Base-by-base conservation (phyloP, 768 basidiomycete genomes). In the Clitopilus passeckerianus region DNA sequence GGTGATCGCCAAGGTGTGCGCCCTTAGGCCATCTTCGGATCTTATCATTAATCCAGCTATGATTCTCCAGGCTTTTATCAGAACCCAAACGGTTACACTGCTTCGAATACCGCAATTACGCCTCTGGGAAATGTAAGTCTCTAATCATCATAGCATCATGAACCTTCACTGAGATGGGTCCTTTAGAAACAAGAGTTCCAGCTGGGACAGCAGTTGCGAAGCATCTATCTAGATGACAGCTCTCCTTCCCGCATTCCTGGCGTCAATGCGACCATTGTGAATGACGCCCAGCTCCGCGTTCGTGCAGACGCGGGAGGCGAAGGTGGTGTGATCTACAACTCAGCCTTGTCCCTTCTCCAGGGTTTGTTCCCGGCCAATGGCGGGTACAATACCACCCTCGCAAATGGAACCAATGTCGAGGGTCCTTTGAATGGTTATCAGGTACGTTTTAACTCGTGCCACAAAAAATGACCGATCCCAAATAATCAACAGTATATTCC, bases 301-400 rank as follows among this genome's bases (percentile, higher is more conserved):
- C 81, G 79, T 16, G 89, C 90, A 1, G 89, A 91, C 69, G 82
- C 80, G 24, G 86, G 86, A 6, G 87, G 83, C 16, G 89, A 91
- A 71, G 82, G 80, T 16, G 82, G 77, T 34, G 85, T 87, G n/a
- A 85, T 86, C 44, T 77, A 78, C 61, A 83, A 89, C 64, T 86
- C 86, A 5, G 85, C 88, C 9, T 72, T 82, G 23, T 86, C 90
- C 0, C 70, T 91, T 55, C 70, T 86, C 9, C 90, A 91, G 68
- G 90, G 89, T 12, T 67, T 91, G 46, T 87, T 80, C 73, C 89
- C 88, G 1, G 70, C 74, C 1, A 82, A 77, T 5, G 24, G 63
- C 14, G 63, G 68, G 22, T 80, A 80, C 54, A 81, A 73, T 18
- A 82, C 76, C 14, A 82, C 80, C 0, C 75, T 91, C n/a, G 86